Base-by-base conservation (phyloP, 1,284 basidiomycete genomes). In the Puccinia novopanici region DNA sequence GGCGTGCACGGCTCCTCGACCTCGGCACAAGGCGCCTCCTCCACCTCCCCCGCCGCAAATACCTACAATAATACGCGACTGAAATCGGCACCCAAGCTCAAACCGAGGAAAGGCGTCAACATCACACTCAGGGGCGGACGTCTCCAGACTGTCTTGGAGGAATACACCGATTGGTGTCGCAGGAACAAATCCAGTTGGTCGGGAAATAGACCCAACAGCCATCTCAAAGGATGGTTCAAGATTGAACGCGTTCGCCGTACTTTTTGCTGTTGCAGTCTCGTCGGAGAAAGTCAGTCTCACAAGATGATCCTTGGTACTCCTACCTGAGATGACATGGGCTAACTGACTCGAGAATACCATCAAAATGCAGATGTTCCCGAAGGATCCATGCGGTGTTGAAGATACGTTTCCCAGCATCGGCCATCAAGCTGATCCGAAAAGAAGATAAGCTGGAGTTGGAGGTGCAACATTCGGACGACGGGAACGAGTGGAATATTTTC, bases 81-180 rank as follows among this genome's bases (percentile, higher is more conserved):
- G 57, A 65, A 80, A 80, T 55, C 55, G 9, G 78, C 78, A 4
- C 71, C 78, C 0, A 80, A 80, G 52, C 50, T 80, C 19, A 80
- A 80, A 52, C 78, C 78, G 30, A 71, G 78, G 45, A 80, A 80
- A 37, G 78, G 78, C 1, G 78, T 73, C 30, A 80, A 80, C 57
- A 55, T 80, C 12, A 63, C 55, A 8, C 71, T 80, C 34, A 52
- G 78, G 40, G 71, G 78, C 13, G 78, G 78, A 50, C 78, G 78
- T 27, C 40, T 80, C 12, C 68, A 63, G 34, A 45, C 57, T 15
- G 57, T 72, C 27, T 45, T 80, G 50, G 70, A 80, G 19, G 78
- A 80, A 73, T 80, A 80, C 30, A 65, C 78, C 12, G 78, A 57
- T 54, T 80, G 78, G 78, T 80, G 78, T 74, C 54, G 78, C 12